A percentile compares a stretch with the other conserved stretches of the same genome.
phyloP scores from a whole-genome alignment of 176 grass and related monocot species.

The Cenchrus americanus region DNA sequence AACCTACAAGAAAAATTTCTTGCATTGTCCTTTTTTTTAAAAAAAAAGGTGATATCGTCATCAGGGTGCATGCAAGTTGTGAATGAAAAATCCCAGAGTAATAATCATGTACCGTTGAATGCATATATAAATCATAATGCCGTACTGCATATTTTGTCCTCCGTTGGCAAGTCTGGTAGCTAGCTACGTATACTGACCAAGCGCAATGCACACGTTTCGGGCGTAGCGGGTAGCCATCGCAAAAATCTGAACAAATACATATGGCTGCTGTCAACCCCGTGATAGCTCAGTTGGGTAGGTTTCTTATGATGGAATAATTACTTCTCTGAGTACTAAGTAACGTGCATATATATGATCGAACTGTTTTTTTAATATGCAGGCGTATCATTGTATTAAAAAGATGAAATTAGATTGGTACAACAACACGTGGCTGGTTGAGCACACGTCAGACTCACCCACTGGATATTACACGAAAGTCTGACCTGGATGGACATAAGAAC shows the following conservation, averaged over 20 bases:
- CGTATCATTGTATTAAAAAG: no score
- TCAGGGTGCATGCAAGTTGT: neutral
- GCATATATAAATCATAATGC: neutral
- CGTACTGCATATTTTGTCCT: neutral
- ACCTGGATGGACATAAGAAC: no score
- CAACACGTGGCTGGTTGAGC: no score
- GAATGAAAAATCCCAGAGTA: neutral
- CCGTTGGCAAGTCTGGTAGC: neutral
- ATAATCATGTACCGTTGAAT: neutral
- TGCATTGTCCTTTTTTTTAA: neutral
- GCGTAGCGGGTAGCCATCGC: neutral
- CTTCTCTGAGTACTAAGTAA: no score
- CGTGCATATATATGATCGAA: no score
- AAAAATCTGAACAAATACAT: neutral
- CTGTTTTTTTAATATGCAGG: no score
- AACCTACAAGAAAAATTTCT: neutral
- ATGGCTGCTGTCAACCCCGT: no score
- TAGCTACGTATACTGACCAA: neutral
- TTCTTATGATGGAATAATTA: no score
- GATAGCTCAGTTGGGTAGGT: no score
- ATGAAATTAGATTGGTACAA: no score
- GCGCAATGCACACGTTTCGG: neutral
- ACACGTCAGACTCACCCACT: no score
- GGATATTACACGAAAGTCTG: no score
- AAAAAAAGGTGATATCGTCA: neutral